Base-by-base conservation (phyloP, 23 red algal genomes). In the Rhodosorus marinus region DNA sequence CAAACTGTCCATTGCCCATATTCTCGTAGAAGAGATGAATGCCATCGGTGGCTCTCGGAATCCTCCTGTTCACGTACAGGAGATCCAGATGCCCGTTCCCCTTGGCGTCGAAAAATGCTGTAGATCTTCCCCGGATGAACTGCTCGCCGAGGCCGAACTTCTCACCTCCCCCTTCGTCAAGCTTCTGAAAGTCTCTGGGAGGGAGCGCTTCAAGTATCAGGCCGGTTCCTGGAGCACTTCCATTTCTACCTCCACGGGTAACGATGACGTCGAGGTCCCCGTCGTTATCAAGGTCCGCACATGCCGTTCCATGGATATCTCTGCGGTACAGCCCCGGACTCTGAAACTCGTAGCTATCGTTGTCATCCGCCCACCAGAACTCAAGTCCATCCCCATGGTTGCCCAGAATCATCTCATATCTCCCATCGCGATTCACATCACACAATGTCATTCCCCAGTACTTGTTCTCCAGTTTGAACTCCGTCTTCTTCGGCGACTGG, bases 1-100 rank as follows among this genome's bases (percentile, higher is more conserved):
- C 35, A 30, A 60, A n/a, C 27, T 52, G 55, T 0, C 35, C 41
- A 0, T 21, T 47, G 35, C 26, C 40, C 9, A 69, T 32, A 26
- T 69, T 60, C 38, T 69, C 62, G 33, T 69, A 81, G 23, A 65
- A 63, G 46, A 49, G 52, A 47, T 81, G 75, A 8, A 34, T 35
- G 21, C n/a, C n/a, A n/a, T n/a, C n/a, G n/a, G n/a, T n/a, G n/a
- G n/a, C n/a, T n/a, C n/a, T n/a, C n/a, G n/a, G n/a, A n/a, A n/a
- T n/a, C n/a, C n/a, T n/a, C n/a, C n/a, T n/a, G 47, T 50, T 50
- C 2, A 50, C 6, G 2, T 4, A 1, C 3, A 50, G 3, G 7
- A 50, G 3, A 26, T 50, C 47, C 47, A 50, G 5, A 26, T 50
- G 22, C 2, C 47, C 47, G 6, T 50, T 26, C 1, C 47, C 47